A percentile compares a stretch with the other conserved stretches of the same genome.
Evolutionary conservation across 2,329 filamentous ascomycete genomes (phyloP).

Genomic region (Scortechinia acanthostroma): DNA sequence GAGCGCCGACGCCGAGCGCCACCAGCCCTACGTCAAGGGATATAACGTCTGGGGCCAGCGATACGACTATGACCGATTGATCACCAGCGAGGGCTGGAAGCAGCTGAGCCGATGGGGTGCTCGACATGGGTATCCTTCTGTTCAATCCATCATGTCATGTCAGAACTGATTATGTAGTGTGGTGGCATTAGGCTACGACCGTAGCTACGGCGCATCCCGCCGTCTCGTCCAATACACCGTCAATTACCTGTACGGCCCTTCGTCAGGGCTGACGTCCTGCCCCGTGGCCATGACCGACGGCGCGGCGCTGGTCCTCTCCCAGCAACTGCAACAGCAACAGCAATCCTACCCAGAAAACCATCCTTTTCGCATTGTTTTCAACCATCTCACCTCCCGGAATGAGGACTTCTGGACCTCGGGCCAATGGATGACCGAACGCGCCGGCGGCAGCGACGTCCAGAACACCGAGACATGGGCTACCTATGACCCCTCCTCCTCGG

Average conservation of each 20-base stretch:
- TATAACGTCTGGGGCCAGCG: conserved; percentile 5
- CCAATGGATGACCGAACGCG: conserved; percentile 49
- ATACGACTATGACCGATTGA: conserved; percentile 3
- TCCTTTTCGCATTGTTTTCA: conserved; percentile 21
- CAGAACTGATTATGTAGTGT: conserved; percentile 9
- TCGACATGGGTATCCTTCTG: conserved; percentile 4
- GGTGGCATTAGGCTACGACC: conserved; percentile 30
- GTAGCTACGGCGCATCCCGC: conserved; percentile 21
- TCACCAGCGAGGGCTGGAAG: conserved; percentile 6
- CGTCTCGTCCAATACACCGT: conserved; percentile 31
- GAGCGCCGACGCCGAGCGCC: not conserved
- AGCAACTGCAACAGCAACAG: conserved; percentile 10
- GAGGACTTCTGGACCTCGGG: conserved; percentile 40
- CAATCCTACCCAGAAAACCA: conserved; percentile 6
- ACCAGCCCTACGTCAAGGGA: conserved; percentile 4
- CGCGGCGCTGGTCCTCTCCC: conserved; percentile 16
- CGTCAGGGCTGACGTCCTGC: conserved; percentile 36
- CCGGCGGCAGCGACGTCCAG: conserved; percentile 41
- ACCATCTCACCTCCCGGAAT: conserved; percentile 25
- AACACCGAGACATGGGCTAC: conserved; percentile 37
- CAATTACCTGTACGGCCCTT: conserved; percentile 34
- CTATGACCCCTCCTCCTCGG: conserved; percentile 8
- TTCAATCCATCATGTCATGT: not conserved
- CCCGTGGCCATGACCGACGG: conserved; percentile 40
- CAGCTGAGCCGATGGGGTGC: conserved; percentile 5